Evolutionary conservation across 2,329 filamentous ascomycete genomes (phyloP), one percentile per base, ranked within the genome.

Genomic region (Apiospora arundinis): DNA sequence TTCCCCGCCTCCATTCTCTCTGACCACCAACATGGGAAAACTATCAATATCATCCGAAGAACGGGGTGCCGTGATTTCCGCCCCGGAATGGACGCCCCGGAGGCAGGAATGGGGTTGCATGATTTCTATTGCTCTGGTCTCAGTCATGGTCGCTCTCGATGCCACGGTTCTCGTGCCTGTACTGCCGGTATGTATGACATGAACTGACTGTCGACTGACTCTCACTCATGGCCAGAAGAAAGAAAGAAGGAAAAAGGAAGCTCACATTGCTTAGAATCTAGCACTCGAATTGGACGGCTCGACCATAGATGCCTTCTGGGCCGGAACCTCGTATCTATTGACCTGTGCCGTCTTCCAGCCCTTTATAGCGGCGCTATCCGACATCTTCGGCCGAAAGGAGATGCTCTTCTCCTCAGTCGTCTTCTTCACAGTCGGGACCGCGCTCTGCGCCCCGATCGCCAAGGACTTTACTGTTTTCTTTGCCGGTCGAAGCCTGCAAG

Each of bases 141-240:
- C 84, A 7, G 81, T 86, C 74, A 84, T 86, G 80, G 85, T 87
- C 52, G 82, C 83, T 4, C 81, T 87, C 49, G 84, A 88, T 74
- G 82, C 83, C 14, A 86, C 85, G 0, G 82, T 87, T 44, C 76
- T 87, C 56, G 84, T 85, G 8, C 80, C 85, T 9, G 79, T 83
- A 0, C 73, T 87, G 48, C 83, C 86, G 18, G 83, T 85, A 77
- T 68, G 79, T n/a, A n/a, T 77, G 42, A 65, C 65, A 65, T 63
- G 45, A 52, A 32, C 45, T 48, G 23, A 18, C 28, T 21, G 3
- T 2, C 16, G 14, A 40, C 18, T 16, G 14, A 32, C 40, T n/a
- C n/a, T n/a, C 32, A 48, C 40, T 32, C 32, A 32, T 32, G 32
- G 32, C 3, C 3, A 32, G 32, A 32, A 32, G 32, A 32, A 32